Evolutionary conservation across 192 early-diverging fungal species (phyloP), one percentile per base, ranked within the genome.

Genomic region (Podila minutissima): DNA sequence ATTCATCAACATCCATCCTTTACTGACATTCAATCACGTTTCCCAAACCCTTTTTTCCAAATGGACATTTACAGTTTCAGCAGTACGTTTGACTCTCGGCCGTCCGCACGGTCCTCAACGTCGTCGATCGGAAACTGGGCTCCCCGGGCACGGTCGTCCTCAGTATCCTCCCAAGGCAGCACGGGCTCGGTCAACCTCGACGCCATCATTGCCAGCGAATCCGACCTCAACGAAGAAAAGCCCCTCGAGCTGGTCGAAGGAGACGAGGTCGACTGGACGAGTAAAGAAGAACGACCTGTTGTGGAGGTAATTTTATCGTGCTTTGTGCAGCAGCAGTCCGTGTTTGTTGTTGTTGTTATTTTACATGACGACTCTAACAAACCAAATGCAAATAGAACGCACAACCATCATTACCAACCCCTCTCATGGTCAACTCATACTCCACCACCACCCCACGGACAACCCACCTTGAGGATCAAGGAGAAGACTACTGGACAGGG

Each of bases 121-220:
- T 79, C 76, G 7, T 72, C 76, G 26, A 67, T 79, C 59, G 64
- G 66, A 9, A 69, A 64, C 26, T 79, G 76, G 76, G 70, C 76
- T 12, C 68, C 74, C n/a, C 59, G 76, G 9, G 76, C 69, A 67
- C 76, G 76, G 46, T 72, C 76, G 17, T 62, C 76, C 11, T 79
- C 76, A 0, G 70, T 72, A 32, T 67, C 64, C 20, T 79, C 76
- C 3, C 69, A 79, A 5, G 66, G 64, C 2, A 79, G 76, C 41
- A 79, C 62, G 29, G 76, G 55, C 55, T 79, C 76, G 13, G 76
- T 79, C 22, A 79, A 79, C 70, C 61, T 79, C 7, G 76, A 79
- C 15, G 76, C 76, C 17, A 69, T 79, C 66, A 79, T 79, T 17
- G 76, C 76, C n/a, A 62, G 53, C 24, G 76, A 69, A 32, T 72